Evolutionary conservation across 306 rosid genomes (phyloP).

Genomic region (Clitoria ternatea): DNA sequence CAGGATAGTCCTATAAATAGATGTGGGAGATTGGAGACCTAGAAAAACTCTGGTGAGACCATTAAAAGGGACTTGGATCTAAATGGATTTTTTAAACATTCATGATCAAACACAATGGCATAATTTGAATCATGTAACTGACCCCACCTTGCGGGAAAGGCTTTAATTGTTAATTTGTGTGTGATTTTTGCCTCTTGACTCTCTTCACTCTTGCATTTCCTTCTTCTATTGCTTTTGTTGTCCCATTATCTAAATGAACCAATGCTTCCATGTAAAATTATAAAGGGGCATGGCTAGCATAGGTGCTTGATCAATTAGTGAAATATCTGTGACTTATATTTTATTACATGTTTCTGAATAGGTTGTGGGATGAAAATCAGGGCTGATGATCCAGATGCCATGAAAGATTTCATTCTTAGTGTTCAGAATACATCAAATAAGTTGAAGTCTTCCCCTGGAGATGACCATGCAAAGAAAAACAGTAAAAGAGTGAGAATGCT

Average conservation of each 20-base stretch:
- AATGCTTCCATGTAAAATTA: neutral
- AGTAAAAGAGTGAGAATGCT: slow-evolving; percentile 68
- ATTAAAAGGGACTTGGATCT: neutral
- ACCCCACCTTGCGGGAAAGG: neutral
- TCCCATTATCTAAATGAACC: neutral
- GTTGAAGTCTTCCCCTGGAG: slow-evolving; percentile 53
- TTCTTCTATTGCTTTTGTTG: neutral
- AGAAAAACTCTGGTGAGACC: neutral
- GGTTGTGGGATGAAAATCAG: slow-evolving; percentile 98
- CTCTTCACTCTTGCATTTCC: neutral
- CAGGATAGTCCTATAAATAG: neutral
- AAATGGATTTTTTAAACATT: neutral
- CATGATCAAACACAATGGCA: neutral
- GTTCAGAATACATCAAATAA: slow-evolving; percentile 72
- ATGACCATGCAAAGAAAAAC: slow-evolving; percentile 40
- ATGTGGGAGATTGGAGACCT: neutral
- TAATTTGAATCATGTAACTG: neutral
- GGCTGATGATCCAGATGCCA: slow-evolving; percentile 81
- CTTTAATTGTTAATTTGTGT: neutral
- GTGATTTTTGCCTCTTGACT: neutral
- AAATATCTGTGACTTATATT: slow-evolving; percentile 3
- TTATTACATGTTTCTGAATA: slow-evolving; percentile 27
- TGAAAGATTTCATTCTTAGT: slow-evolving; percentile 69
- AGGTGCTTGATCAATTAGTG: neutral
- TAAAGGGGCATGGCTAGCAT: neutral